phyloP scores from a whole-genome alignment of 2,329 filamentous ascomycete genomes.

The Hypoxylon sp. region DNA sequence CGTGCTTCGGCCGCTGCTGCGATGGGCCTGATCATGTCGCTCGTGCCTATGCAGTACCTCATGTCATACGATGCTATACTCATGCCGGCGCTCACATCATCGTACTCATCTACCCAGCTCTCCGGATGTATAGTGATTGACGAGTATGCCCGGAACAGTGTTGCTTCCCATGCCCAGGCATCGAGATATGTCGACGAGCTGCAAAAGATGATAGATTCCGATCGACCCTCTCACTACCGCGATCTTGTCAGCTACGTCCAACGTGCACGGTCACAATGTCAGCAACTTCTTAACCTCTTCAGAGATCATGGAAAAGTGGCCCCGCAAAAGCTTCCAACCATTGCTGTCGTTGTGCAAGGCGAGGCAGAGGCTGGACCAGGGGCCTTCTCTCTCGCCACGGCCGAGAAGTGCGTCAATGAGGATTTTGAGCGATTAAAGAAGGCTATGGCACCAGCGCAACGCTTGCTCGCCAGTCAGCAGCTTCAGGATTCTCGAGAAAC shows the following conservation, averaged over 20 bases:
- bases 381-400: constrained; percentile 87
- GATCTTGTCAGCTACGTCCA: constrained; percentile 92
- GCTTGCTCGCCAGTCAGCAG: constrained; percentile 81
- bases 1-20: constrained; percentile 87
- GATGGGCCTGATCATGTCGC: constrained; percentile 82
- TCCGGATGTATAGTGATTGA: constrained; percentile 84
- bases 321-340: constrained; percentile 74
- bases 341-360: constrained; percentile 93
- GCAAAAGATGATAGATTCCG: constrained; percentile 78
- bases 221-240: constrained; percentile 82
- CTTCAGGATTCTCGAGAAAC: constrained; percentile 79
- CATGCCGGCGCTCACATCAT: constrained; percentile 71
- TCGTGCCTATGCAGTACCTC: constrained; percentile 71
- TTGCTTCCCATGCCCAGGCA: constrained; percentile 56
- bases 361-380: constrained; percentile 90
- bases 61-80: constrained; percentile 71
- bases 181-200: constrained; percentile 70
- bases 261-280: constrained; percentile 88
- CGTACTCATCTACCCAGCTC: constrained; percentile 86
- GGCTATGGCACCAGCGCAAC: constrained; percentile 84
- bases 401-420: constrained; percentile 83
- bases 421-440: constrained; percentile 92
- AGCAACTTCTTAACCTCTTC: constrained; percentile 89
- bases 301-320: constrained; percentile 87
- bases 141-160: constrained; percentile 77